Base-by-base conservation (phyloP, 2,329 filamentous ascomycete species). In the Acephala macrosclerotiorum region DNA sequence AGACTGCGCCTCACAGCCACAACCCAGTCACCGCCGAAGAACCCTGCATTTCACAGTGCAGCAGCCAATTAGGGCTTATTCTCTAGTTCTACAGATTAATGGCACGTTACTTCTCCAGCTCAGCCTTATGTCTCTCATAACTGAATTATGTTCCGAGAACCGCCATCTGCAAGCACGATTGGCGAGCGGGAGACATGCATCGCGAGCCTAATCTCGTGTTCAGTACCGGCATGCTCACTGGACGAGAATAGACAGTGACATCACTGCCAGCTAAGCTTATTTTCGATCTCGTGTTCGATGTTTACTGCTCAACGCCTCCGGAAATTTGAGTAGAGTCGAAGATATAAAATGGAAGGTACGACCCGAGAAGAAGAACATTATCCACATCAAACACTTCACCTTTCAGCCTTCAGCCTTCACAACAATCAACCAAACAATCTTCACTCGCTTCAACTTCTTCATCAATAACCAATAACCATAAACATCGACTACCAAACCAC, bases 1-100 rank as follows among this genome's bases (percentile, higher is more conserved):
- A 49, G 26, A 22, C 49, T 53, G 49, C 49, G 49, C 49, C 49
- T 33, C 49, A 53, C 49, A 53, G 49, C 49, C 49, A 53, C 49
- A 26, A 25, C 25, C 45, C 49, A 16, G 49, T 33, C 9, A 53
- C 49, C 25, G 25, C 49, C 47, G 47, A 22, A 12, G 20, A 14
- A 51, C 47, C 49, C 49, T 22, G 29, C 12, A 53, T 18, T 53
- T 33, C 26, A 12, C 14, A 22, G n/a, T 29, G 25, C 49, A 53
- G 12, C 49, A 29, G 49, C 49, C 49, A 29, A 22, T 53, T 53
- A 53, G 49, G 25, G 49, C 49, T 53, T 53, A 53, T 33, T 53
- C 26, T 33, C 12, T 29, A 14, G 25, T 26, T 3, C 49, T 29
- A n/a, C 5, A 6, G 45, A n/a, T 49, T 29, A 53, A 53, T 53